phyloP scores from a whole-genome alignment of 306 rosid species.

The Quercus suber region DNA sequence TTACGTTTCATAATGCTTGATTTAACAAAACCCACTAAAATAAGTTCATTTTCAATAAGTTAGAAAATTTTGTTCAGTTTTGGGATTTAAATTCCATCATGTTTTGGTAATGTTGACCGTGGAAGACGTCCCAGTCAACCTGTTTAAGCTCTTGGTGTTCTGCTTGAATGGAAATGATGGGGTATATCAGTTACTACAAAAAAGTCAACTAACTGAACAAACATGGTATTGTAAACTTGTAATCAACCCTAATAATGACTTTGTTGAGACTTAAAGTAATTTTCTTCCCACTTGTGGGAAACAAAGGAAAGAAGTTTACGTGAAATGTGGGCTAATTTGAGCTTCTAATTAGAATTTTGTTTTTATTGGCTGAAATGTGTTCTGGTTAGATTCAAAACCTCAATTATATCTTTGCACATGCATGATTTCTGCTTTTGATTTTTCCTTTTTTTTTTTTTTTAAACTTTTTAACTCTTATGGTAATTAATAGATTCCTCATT shows the following conservation, averaged over 20 bases:
- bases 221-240: not conserved
- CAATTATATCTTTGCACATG: too few species aligned
- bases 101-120: not conserved
- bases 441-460: too few species aligned
- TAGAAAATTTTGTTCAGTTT: not conserved
- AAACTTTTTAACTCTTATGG: too few species aligned
- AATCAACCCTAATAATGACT: conserved; percentile 4
- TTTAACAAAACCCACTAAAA: conserved; percentile 21
- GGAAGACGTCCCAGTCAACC: not conserved
- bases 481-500: too few species aligned
- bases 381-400: too few species aligned
- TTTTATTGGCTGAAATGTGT: not conserved
- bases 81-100: conserved; percentile 12
- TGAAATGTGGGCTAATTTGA: not conserved
- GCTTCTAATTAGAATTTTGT: not conserved
- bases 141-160: not conserved
- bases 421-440: too few species aligned
- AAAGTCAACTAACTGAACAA: not conserved
- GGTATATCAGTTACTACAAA: not conserved
- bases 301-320: not conserved
- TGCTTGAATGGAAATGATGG: not conserved
- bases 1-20: not conserved
- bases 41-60: conserved; percentile 12
- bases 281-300: not conserved
- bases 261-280: conserved; percentile 2